These are phyloP conservation scores for Yamadazyma dendronema DNA, from an alignment of 1,139 yeast species.

Conservation along the genomic window DNA sequence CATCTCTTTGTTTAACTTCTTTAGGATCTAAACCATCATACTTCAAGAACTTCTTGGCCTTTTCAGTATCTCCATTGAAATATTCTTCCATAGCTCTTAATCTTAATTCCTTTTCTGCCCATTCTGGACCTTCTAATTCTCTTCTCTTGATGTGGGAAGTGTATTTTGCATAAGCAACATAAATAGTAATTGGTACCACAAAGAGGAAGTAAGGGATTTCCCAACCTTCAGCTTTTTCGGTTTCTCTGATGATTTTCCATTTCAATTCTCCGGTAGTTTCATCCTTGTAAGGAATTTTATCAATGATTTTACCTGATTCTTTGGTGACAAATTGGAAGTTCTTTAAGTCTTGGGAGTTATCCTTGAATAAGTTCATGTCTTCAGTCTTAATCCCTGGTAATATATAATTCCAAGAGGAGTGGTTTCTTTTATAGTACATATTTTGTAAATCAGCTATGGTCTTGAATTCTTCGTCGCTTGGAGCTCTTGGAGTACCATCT, in stretches of 20 bases:
- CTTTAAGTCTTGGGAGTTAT: conserved; percentile 62
- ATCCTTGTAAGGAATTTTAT: conserved; percentile 82
- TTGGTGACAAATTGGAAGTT: conserved; percentile 60
- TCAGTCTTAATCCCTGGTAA: conserved; percentile 53
- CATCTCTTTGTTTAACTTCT: conserved; percentile 71
- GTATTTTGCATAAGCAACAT: conserved; percentile 45
- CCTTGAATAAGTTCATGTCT: conserved; percentile 57
- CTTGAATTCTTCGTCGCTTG: conserved; percentile 70
- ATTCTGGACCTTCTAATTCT: conserved; percentile 54
- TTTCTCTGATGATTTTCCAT: conserved; percentile 77
- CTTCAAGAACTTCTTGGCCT: conserved; percentile 55
- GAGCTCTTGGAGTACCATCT: conserved; percentile 75
- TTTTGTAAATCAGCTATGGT: conserved; percentile 71
- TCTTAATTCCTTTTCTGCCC: conserved; percentile 85
- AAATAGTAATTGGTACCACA: conserved; percentile 60
- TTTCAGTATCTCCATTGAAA: conserved; percentile 61
- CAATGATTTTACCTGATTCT: conserved; percentile 69
- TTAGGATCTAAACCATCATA: conserved; percentile 56
- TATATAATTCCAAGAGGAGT: conserved; percentile 60
- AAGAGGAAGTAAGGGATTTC: conserved; percentile 71
- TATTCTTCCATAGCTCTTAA: conserved; percentile 71
- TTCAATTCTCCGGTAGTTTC: conserved; percentile 73
- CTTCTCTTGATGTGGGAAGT: conserved; percentile 45
- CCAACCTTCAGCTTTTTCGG: conserved; percentile 82
- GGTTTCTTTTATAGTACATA: conserved; percentile 57